Conservation (phyloP, 441 rosid species). For the Croton setiger region DNA sequence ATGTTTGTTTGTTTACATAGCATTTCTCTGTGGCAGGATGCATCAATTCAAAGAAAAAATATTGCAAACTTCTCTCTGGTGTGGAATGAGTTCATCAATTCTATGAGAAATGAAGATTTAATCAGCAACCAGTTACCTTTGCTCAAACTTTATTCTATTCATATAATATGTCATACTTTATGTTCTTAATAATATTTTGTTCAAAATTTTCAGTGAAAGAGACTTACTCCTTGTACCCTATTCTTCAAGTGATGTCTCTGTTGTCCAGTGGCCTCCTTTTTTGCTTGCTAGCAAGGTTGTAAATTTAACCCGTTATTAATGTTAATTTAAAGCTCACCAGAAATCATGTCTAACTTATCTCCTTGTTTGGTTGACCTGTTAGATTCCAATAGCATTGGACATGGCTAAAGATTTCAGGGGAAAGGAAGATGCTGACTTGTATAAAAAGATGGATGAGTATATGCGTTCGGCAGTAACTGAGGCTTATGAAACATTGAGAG, state of each 20-base stretch:
- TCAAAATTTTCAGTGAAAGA: constrained; percentile 58
- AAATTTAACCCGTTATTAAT: constrained; percentile 15
- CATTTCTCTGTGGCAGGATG: constrained; percentile 47
- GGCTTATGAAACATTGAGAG: constrained; percentile 74
- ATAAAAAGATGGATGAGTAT: constrained; percentile 84
- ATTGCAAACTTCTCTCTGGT: constrained; percentile 64
- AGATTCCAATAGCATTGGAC: constrained; percentile 98
- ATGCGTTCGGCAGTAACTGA: constrained; percentile 81
- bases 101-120: constrained; percentile 91
- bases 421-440: constrained; percentile 65
- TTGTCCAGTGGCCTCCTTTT: constrained; percentile 93
- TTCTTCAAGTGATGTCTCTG: constrained; percentile 61
- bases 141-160: constrained; percentile 12
- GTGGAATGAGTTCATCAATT: constrained; percentile 85
- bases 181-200: constrained; percentile 21
- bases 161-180: constrained; percentile 17
- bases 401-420: constrained; percentile 96
- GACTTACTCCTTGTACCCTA: constrained; percentile 86
- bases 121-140: constrained; percentile 69
- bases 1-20: constrained; percentile 23
- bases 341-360: constrained; percentile 14
- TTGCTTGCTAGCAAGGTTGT: constrained; percentile 97
- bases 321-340: constrained; percentile 13
- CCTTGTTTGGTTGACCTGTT: constrained; percentile 26
- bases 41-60: constrained; percentile 37